phyloP scores from a whole-genome alignment of 2,329 filamentous ascomycete genomes.

The Fusarium goolgardi region DNA sequence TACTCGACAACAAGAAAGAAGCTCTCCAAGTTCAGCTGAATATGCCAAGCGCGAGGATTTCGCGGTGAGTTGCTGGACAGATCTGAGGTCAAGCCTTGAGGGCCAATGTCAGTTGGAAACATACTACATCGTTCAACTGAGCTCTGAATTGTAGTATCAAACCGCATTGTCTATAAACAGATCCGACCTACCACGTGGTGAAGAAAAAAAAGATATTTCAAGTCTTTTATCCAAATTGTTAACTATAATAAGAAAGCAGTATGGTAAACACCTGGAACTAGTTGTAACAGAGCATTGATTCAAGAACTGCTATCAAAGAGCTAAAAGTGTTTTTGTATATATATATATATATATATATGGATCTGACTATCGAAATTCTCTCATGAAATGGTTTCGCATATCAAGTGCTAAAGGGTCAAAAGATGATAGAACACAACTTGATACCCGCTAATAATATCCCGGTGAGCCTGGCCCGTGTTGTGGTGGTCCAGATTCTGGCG shows the following conservation, averaged over 20 bases:
- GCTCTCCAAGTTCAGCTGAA: background rate
- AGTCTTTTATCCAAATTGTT: background rate
- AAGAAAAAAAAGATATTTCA: background rate
- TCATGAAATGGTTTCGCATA: background rate
- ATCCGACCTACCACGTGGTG: background rate
- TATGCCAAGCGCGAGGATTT: background rate
- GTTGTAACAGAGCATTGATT: background rate
- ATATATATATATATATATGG: background rate
- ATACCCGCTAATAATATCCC: background rate
- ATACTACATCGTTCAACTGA: background rate
- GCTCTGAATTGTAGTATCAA: background rate
- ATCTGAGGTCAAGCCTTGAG: background rate
- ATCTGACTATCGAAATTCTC: background rate
- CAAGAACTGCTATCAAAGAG: background rate
- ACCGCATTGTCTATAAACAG: background rate
- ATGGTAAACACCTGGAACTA: background rate
- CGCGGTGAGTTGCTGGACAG: background rate
- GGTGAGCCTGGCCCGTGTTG: slow-evolving; percentile 21
- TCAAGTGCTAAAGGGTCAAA: background rate
- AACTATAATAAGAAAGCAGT: background rate
- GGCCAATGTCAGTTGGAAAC: background rate
- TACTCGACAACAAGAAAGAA: background rate
- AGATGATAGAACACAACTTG: background rate
- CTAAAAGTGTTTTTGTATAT: no score
- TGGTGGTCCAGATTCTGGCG: slow-evolving; percentile 18